Percentiles rank a stretch among this genome's conserved stretches.
Evolutionary conservation across 169 alveolate species (phyloP).

Genomic region (Condylostoma magnum): DNA sequence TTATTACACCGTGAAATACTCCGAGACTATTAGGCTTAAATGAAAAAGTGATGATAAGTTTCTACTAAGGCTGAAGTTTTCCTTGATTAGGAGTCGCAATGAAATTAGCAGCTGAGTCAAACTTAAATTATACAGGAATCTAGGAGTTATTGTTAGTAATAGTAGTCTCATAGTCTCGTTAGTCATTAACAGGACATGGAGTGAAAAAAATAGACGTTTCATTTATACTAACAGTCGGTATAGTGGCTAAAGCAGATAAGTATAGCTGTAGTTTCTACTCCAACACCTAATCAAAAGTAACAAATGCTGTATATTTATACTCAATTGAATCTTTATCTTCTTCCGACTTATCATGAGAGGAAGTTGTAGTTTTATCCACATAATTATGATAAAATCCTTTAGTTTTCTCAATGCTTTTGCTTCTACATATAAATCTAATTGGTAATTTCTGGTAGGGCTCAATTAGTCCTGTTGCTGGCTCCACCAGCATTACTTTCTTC

Average conservation of each 20-base stretch:
- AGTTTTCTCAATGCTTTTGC: slow-evolving; percentile 58
- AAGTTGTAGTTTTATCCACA: slow-evolving; percentile 6
- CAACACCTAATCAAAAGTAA: neutral
- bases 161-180: slow-evolving; percentile 5
- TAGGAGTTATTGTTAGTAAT: slow-evolving; percentile 79
- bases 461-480: slow-evolving; percentile 68
- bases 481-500: slow-evolving; percentile 71
- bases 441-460: slow-evolving; percentile 68
- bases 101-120: slow-evolving; percentile 79
- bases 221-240: slow-evolving; percentile 10
- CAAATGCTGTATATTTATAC: slow-evolving; percentile 17
- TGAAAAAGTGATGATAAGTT: slow-evolving; percentile 57
- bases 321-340: neutral
- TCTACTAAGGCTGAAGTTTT: slow-evolving; percentile 69
- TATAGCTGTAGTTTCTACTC: slow-evolving; percentile 10
- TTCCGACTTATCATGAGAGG: neutral
- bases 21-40: slow-evolving; percentile 84
- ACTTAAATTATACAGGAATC: slow-evolving; percentile 66
- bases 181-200: slow-evolving; percentile 7
- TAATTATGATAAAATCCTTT: slow-evolving; percentile 54
- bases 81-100: slow-evolving; percentile 69
- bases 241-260: slow-evolving; percentile 3
- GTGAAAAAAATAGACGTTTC: slow-evolving; percentile 1
- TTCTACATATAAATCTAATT: slow-evolving; percentile 65
- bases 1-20: slow-evolving; percentile 56